Conservation (phyloP, 805 yeast species). For the Sugiyamaella floridensis region DNA sequence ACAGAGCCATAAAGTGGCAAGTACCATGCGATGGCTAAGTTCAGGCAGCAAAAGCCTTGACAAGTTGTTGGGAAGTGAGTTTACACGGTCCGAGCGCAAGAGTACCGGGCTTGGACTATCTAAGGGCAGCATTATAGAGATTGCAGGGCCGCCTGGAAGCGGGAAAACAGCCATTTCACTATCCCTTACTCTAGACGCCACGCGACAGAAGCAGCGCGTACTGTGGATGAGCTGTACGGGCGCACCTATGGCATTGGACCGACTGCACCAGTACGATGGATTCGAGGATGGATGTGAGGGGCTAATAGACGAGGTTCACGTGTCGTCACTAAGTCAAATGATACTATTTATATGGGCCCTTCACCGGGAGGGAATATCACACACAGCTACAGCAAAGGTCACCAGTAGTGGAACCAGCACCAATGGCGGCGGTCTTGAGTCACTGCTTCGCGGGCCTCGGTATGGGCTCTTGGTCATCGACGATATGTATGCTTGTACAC, state of each 20-base stretch:
- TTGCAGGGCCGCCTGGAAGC: constrained; percentile 27
- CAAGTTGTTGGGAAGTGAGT: neutral
- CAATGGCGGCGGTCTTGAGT: neutral
- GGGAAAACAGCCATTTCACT: constrained; percentile 26
- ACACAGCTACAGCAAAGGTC: neutral
- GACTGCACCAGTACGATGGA: constrained; percentile 13
- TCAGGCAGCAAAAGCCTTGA: neutral
- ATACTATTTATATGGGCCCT: constrained; percentile 1
- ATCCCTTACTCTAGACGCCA: constrained; percentile 15
- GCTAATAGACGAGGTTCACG: constrained; percentile 3
- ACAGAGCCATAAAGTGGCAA: neutral
- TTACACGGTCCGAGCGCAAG: neutral
- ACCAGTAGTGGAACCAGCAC: neutral
- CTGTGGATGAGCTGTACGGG: constrained; percentile 20
- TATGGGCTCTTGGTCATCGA: constrained; percentile 8
- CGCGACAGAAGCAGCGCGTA: constrained; percentile 19
- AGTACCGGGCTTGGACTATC: neutral
- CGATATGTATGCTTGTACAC: neutral
- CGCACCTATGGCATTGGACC: constrained; percentile 18
- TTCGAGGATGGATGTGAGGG: constrained; percentile 7
- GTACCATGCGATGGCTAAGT: neutral
- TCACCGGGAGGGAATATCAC: neutral
- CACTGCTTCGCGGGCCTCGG: neutral
- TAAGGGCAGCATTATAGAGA: constrained; percentile 18
- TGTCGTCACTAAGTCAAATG: constrained; percentile 14